phyloP scores from a whole-genome alignment of 345 rosid species.

The Adansonia digitata region DNA sequence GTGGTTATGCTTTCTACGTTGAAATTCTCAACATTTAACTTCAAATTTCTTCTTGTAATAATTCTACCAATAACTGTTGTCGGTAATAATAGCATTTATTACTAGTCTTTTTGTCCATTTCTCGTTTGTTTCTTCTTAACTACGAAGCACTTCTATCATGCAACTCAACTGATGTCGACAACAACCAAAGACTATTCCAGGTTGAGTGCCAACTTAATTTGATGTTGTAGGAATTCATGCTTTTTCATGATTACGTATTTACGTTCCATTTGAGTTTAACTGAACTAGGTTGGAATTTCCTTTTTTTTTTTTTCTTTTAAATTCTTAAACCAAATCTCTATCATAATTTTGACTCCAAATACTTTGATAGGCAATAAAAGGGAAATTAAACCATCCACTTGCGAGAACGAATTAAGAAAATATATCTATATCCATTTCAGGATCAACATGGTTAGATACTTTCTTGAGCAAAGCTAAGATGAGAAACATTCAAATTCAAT shows the following conservation, averaged over 20 bases:
- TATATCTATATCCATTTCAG: background rate
- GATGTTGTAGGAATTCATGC: no score
- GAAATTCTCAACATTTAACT: background rate
- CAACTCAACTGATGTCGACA: no score
- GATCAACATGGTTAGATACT: background rate
- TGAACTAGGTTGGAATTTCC: background rate
- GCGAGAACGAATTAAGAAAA: background rate
- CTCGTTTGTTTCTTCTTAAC: background rate
- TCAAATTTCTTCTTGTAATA: background rate
- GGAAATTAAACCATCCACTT: background rate
- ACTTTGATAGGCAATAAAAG: no score
- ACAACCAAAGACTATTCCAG: no score
- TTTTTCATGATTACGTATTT: background rate
- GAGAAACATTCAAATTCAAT: background rate
- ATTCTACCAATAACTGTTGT: background rate
- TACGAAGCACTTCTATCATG: no score
- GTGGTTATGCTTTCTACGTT: no score
- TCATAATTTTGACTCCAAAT: background rate
- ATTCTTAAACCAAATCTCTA: background rate
- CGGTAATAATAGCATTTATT: background rate
- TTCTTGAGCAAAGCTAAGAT: background rate
- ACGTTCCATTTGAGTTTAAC: background rate
- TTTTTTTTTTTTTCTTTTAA: background rate
- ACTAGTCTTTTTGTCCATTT: background rate
- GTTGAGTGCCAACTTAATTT: no score